These are phyloP conservation scores for Fusarium acutatum DNA, from an alignment of 2,329 filamentous ascomycete genomes.

Conservation along the genomic window DNA sequence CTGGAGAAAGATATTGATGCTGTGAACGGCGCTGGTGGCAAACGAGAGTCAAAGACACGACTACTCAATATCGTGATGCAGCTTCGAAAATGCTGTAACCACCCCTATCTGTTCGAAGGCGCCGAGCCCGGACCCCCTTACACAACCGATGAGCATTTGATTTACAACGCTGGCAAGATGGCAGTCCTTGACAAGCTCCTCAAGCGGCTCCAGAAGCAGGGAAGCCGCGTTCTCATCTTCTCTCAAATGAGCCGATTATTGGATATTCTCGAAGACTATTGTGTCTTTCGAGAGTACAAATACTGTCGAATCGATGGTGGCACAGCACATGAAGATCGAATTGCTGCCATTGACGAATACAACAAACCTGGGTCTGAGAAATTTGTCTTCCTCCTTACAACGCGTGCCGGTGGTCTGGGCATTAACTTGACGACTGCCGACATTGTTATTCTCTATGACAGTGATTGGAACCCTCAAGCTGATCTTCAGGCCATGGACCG, in stretches of 20 bases:
- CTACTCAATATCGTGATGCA: conserved; percentile 99
- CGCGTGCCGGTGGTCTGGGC: conserved; percentile 91
- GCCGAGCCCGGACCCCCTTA: conserved; percentile 97
- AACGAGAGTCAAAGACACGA: conserved; percentile 96
- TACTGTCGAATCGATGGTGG: conserved; percentile 98
- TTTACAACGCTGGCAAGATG: conserved; percentile 97
- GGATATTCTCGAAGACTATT: conserved; percentile 98
- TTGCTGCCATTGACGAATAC: conserved; percentile 97
- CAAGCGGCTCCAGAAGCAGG: conserved; percentile 81
- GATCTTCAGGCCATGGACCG: conserved; percentile 99
- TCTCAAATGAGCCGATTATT: conserved; percentile 98
- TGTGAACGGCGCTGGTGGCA: conserved; percentile 94
- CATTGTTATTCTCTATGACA: conserved; percentile 96
- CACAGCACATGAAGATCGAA: conserved; percentile 96
- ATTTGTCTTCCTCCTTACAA: conserved; percentile 95
- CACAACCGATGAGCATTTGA: conserved; percentile 94
- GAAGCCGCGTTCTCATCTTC: conserved; percentile 97
- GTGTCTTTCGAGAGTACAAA: conserved; percentile 91
- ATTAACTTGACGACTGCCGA: conserved; percentile 97
- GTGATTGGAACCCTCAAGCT: conserved; percentile 98
- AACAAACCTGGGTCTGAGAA: conserved; percentile 96
- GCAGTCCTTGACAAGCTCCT: conserved; percentile 93
- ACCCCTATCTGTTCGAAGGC: conserved; percentile 97
- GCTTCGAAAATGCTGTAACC: conserved; percentile 97
- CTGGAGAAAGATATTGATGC: conserved; percentile 99